Evolutionary conservation across 768 basidiomycete genomes (phyloP).

Genomic region (Coprinopsis marcescibilis): DNA sequence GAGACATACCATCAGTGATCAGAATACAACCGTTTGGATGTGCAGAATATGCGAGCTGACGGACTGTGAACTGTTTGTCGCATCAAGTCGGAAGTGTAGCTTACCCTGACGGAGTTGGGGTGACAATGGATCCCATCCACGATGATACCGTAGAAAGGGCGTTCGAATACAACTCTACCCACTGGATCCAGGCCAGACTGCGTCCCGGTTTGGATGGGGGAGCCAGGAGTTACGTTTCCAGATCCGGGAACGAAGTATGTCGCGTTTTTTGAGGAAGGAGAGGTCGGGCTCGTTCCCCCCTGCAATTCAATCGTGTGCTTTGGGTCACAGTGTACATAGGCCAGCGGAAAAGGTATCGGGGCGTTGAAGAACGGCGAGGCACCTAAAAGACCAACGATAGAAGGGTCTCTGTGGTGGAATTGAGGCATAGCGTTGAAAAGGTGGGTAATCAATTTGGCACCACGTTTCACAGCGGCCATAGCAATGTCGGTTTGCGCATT

Average conservation of each 20-base stretch:
- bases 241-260: neutral
- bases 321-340: constrained; percentile 2
- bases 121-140: constrained; percentile 91
- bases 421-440: constrained; percentile 93
- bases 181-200: constrained; percentile 12
- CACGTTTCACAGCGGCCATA: constrained; percentile 60
- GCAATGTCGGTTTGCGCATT: constrained; percentile 72
- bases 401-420: constrained; percentile 85
- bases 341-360: neutral
- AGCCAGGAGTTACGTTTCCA: neutral
- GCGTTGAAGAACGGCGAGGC: constrained; percentile 50
- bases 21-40: constrained; percentile 83
- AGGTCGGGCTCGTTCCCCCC: neutral
- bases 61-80: too few species aligned
- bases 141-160: constrained; percentile 86
- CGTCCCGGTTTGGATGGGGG: constrained; percentile 16
- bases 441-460: constrained; percentile 85
- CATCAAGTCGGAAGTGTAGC: constrained; percentile 21
- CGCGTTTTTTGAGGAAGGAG: neutral
- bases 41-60: constrained; percentile 74
- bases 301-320: neutral
- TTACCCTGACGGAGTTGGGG: constrained; percentile 81
- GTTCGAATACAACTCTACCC: constrained; percentile 33
- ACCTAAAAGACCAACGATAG: constrained; percentile 84
- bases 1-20: constrained; percentile 74